These are phyloP conservation scores for Umbelopsis vinacea DNA, from an alignment of 192 early-diverging fungal genomes.

Conservation along the genomic window DNA sequence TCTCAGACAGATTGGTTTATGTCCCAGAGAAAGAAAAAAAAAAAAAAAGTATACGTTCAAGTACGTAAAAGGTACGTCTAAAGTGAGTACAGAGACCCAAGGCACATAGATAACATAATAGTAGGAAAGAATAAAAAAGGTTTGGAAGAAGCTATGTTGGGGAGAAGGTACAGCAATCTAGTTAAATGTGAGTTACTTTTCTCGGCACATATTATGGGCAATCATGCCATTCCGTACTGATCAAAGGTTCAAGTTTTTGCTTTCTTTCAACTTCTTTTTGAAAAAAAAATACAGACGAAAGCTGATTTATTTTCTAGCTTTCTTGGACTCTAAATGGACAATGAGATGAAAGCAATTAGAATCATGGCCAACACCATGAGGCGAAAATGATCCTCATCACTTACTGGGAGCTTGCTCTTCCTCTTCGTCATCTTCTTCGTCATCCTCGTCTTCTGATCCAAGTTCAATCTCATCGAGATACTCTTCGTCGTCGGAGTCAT, in stretches of 20 bases:
- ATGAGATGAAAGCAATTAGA: conserved; percentile 2
- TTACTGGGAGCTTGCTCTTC: neutral
- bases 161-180: neutral
- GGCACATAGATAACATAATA: neutral
- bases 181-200: neutral
- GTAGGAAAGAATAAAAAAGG: neutral
- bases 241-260: neutral
- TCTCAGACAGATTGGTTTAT: no score
- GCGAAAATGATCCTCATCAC: neutral
- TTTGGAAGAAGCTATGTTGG: neutral
- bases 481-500: conserved; percentile 26
- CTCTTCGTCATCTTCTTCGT: conserved; percentile 18
- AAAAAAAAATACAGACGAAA: neutral
- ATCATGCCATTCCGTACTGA: no score
- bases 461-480: conserved; percentile 38
- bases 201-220: neutral
- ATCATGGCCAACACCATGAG: neutral
- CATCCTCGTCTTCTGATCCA: conserved; percentile 32
- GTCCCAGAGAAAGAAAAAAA: no score
- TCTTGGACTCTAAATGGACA: conserved; percentile 24
- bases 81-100: neutral
- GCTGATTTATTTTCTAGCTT: conserved; percentile 33
- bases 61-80: no score
- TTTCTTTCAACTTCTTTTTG: neutral
- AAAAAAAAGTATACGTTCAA: no score